Evolutionary conservation across 805 yeast genomes (phyloP), one percentile per base, ranked within the genome.

Genomic region (Pichia deserticola): DNA sequence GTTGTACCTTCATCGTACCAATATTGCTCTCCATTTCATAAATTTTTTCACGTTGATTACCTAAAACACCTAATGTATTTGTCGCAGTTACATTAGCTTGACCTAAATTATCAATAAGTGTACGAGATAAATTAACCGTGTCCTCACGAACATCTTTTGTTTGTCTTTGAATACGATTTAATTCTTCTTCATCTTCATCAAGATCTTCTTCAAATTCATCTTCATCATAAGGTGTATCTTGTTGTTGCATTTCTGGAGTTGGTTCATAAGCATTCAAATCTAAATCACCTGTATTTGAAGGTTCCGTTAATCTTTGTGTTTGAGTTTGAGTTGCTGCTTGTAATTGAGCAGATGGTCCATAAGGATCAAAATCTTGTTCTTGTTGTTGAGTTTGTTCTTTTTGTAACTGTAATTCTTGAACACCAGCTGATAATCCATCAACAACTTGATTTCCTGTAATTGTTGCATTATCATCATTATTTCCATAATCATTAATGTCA

Each of bases 11-110:
- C 47, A 95, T 88, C 48, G 86, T 69, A 48, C 86, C 79, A 57
- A 92, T 70, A 42, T 54, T 51, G 40, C 49, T 51, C 63, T 93
- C 97, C 25, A 90, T 82, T 60, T 79, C 81, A 64, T 84, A 86
- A 54, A 93, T 72, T 44, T 88, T 75, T 63, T 89, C 97, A 50
- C 93, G 82, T 66, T 93, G 98, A n/a, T 90, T 79, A 29, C 99
- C 99, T 44, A 93, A 75, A 80, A 88, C 80, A 32, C 97, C 97
- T 54, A 92, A 68, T 0, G 97, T 85, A 63, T 92, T 90, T 54
- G 82, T 72, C 36, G 89, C 92, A 6, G 84, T 73, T 52, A 77
- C 78, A 60, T 84, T 89, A 1, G 90, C 89, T 50, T 83, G 84
- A 51, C 78, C 76, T 3, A 88, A 84, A 71, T 81, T 74, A 48